A percentile compares a stretch with the other conserved stretches of the same genome.
Evolutionary conservation across 306 rosid species (phyloP).

Genomic region (Calophaca sinica): DNA sequence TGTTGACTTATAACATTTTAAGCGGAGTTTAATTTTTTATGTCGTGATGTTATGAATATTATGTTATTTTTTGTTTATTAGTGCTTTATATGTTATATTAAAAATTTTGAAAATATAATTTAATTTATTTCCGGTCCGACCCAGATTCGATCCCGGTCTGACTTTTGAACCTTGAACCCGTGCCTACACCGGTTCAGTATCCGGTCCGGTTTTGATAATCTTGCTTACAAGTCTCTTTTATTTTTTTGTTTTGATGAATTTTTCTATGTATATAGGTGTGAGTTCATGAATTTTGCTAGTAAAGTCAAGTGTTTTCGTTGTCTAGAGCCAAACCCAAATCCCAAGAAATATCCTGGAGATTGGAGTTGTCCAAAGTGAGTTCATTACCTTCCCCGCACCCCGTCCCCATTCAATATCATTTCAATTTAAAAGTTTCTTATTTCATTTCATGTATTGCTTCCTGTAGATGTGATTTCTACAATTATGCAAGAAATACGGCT

Average conservation of each 20-base stretch:
- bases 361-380: slow-evolving; percentile 94
- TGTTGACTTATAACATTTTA: too few relatives aligned
- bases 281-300: slow-evolving; percentile 78
- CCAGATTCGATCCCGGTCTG: too few relatives aligned
- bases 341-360: slow-evolving; percentile 66
- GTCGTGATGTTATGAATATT: too few relatives aligned
- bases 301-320: slow-evolving; percentile 74
- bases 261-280: slow-evolving; percentile 66
- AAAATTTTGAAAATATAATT: too few relatives aligned
- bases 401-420: background rate
- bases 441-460: slow-evolving; percentile 32
- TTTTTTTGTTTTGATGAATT: slow-evolving; percentile 8
- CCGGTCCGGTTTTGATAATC: too few relatives aligned
- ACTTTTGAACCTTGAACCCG: too few relatives aligned
- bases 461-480: slow-evolving; percentile 76
- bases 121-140: too few relatives aligned
- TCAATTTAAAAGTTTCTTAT: background rate
- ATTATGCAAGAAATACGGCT: slow-evolving; percentile 56
- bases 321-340: slow-evolving; percentile 54
- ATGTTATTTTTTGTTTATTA: too few relatives aligned
- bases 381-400: slow-evolving; percentile 22
- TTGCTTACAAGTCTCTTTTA: background rate
- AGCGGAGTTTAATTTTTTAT: too few relatives aligned
- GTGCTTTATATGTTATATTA: too few relatives aligned
- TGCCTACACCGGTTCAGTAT: too few relatives aligned